Evolutionary conservation across 208 protist species (phyloP).

Genomic region (Acanthamoeba sp.): DNA sequence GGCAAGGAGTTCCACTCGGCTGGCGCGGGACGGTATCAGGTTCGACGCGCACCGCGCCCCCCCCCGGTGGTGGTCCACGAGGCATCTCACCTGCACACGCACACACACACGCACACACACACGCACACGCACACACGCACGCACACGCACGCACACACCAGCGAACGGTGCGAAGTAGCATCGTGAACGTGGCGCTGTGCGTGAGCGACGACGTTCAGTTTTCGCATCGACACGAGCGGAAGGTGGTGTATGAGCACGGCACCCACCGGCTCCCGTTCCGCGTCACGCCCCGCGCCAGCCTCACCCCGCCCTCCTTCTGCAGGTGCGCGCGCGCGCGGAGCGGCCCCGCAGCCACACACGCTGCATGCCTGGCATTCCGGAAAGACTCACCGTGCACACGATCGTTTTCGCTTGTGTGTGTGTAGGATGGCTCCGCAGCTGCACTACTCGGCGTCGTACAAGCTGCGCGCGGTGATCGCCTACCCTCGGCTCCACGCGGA

Average conservation of each 20-base stretch:
- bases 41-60: neutral
- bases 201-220: neutral
- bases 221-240: neutral
- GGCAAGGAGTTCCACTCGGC: neutral
- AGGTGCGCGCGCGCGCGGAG: neutral
- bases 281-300: neutral
- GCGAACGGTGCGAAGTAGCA: slow-evolving; percentile 10
- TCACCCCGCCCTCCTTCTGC: neutral
- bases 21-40: neutral
- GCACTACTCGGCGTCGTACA: neutral
- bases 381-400: too few relatives aligned
- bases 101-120: too few relatives aligned
- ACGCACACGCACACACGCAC: too few relatives aligned
- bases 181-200: neutral
- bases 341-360: neutral
- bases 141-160: neutral
- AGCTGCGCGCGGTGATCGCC: slow-evolving; percentile 18
- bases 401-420: too few relatives aligned
- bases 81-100: too few relatives aligned
- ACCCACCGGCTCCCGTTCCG: slow-evolving; percentile 7
- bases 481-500: slow-evolving; percentile 1
- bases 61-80: neutral
- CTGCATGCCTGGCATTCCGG: too few relatives aligned
- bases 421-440: neutral
- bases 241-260: slow-evolving; percentile 32